phyloP scores from a whole-genome alignment of 768 basidiomycete genomes.

The Zangia roseola region DNA sequence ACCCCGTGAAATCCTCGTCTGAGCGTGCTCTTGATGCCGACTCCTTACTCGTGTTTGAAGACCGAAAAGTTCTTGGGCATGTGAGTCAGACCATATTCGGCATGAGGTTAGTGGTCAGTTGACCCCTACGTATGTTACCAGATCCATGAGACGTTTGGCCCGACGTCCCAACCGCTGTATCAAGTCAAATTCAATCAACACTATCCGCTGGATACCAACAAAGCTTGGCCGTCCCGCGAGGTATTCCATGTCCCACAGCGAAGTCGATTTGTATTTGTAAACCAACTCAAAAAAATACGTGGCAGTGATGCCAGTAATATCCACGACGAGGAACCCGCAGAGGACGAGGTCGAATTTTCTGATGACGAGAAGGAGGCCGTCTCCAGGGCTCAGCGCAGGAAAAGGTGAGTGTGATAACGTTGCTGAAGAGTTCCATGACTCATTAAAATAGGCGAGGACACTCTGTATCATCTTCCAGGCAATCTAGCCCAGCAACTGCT shows the following conservation, averaged over 20 bases:
- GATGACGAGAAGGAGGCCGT: slow-evolving; percentile 91
- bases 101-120: slow-evolving; percentile 11
- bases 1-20: slow-evolving; percentile 43
- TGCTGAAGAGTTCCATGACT: neutral
- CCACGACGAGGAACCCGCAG: slow-evolving; percentile 90
- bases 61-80: slow-evolving; percentile 86
- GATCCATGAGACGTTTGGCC: slow-evolving; percentile 96
- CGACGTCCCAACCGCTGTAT: slow-evolving; percentile 87
- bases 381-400: slow-evolving; percentile 58
- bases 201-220: slow-evolving; percentile 59
- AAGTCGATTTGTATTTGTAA: slow-evolving; percentile 83
- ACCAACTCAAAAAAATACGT: slow-evolving; percentile 64
- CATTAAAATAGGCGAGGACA: slow-evolving; percentile 46
- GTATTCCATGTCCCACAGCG: slow-evolving; percentile 82
- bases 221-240: slow-evolving; percentile 52
- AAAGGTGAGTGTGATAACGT: slow-evolving; percentile 44
- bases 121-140: slow-evolving; percentile 30
- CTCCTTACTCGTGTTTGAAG: slow-evolving; percentile 86
- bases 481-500: slow-evolving; percentile 52
- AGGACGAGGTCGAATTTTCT: slow-evolving; percentile 89
- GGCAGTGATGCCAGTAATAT: slow-evolving; percentile 95
- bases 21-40: slow-evolving; percentile 81
- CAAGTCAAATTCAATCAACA: slow-evolving; percentile 75
- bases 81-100: slow-evolving; percentile 46
- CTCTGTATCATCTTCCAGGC: slow-evolving; percentile 54